Evolutionary conservation across 2,329 filamentous ascomycete species (phyloP).

Genomic region (Rachicladosporium sp.): DNA sequence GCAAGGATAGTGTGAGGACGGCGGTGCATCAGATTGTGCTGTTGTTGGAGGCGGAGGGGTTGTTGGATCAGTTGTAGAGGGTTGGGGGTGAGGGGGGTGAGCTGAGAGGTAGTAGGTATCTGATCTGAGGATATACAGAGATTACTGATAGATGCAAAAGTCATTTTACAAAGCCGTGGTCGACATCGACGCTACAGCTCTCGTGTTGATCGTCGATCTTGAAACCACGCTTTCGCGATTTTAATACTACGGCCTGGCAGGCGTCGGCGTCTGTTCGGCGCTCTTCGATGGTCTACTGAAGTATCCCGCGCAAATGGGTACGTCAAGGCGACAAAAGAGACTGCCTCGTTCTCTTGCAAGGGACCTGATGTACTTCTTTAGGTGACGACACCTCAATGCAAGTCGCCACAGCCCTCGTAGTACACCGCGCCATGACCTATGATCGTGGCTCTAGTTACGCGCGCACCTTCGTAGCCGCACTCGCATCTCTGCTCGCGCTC

Average conservation of each 20-base stretch:
- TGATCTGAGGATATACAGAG: no score
- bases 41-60: conserved; percentile 75
- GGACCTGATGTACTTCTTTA: background rate
- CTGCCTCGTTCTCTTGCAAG: no score
- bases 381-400: conserved; percentile 6
- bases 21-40: conserved; percentile 96
- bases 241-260: conserved; percentile 4
- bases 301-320: conserved; percentile 4
- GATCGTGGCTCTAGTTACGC: background rate
- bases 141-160: no score
- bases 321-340: background rate
- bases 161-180: no score
- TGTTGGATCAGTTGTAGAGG: conserved; percentile 55
- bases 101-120: no score
- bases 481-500: conserved; percentile 1
- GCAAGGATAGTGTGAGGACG: conserved; percentile 78
- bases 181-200: no score
- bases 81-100: background rate
- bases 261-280: conserved; percentile 4
- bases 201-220: no score
- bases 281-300: conserved; percentile 5
- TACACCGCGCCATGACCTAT: conserved; percentile 3
- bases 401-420: conserved; percentile 3
- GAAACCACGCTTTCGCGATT: no score
- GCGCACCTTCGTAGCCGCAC: conserved; percentile 1